These are phyloP conservation scores for Venturia carpophila DNA, from an alignment of 2,329 filamentous ascomycete genomes.

Conservation along the genomic window DNA sequence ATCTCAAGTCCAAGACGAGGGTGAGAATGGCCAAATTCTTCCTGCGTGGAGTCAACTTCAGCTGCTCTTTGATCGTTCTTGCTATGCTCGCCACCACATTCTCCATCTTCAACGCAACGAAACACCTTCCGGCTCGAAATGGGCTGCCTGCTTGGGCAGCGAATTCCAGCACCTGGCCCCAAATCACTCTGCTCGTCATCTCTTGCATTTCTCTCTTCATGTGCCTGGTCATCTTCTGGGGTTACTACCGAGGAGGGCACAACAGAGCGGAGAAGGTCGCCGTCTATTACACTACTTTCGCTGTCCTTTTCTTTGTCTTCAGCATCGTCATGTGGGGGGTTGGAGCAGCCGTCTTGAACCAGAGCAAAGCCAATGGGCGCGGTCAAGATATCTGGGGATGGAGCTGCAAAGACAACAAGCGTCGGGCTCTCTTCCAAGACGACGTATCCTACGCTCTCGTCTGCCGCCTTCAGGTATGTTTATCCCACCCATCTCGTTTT, in stretches of 20 bases:
- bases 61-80: conserved; percentile 90
- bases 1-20: conserved; percentile 84
- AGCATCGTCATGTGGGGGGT: conserved; percentile 88
- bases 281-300: conserved; percentile 92
- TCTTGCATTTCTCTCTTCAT: conserved; percentile 72
- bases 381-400: conserved; percentile 96
- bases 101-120: conserved; percentile 86
- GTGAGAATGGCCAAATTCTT: conserved; percentile 91
- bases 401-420: conserved; percentile 87
- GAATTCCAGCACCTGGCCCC: conserved; percentile 78
- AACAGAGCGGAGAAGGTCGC: conserved; percentile 82
- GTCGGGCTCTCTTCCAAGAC: conserved; percentile 66
- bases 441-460: conserved; percentile 84
- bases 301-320: conserved; percentile 87
- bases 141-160: conserved; percentile 76
- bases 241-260: conserved; percentile 85
- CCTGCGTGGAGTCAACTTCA: conserved; percentile 92
- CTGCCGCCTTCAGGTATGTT: conserved; percentile 71
- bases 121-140: conserved; percentile 63
- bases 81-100: conserved; percentile 85
- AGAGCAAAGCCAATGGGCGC: conserved; percentile 60
- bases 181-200: conserved; percentile 72
- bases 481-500: conserved; percentile 19
- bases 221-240: conserved; percentile 71
- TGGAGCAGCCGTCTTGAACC: conserved; percentile 76